Base-by-base conservation (phyloP, 2,329 filamentous ascomycete genomes). In the Exophiala bonariae region DNA sequence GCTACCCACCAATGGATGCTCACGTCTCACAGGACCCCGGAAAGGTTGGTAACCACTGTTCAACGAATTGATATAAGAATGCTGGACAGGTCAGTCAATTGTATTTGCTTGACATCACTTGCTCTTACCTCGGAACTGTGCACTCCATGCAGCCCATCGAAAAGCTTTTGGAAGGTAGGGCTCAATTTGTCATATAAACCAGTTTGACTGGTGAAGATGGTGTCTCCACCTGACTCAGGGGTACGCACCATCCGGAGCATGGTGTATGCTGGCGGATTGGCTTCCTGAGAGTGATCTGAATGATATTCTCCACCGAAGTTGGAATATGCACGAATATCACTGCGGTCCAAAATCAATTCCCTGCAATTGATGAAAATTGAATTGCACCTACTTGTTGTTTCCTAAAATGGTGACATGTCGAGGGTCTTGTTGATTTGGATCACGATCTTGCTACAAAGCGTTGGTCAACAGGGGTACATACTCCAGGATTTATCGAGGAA, bases 101-200 rank as follows among this genome's bases (percentile, higher is more conserved):
- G n/a, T n/a, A n/a, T n/a, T n/a, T n/a, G n/a, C n/a, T n/a, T n/a
- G n/a, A n/a, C n/a, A n/a, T n/a, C n/a, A n/a, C n/a, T n/a, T n/a
- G n/a, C n/a, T 9, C 31, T 23, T 37, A 42, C 50, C 50, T 59
- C 55, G 3, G 59, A 61, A 39, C 49, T 56, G 35, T 59, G 58
- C 5, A 60, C 42, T 4, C 36, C 59, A 44, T 59, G 52, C 13
- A 60, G 43, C 6, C 52, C 47, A 30, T 60, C 58, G 35, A 61
- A 52, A 3, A 49, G 20, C 18, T 54, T 54, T 47, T 60, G 54
- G 40, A 50, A 60, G 16, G 46, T 50, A 13, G 58, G 51, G 44
- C 57, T 59, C 44, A 61, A 41, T 44, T 59, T 59, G 42, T 61
- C 58, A 42, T 52, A 61, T n/a, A 61, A 38, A 2, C 50, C 58